These are phyloP conservation scores for Rosa multiflora DNA, from an alignment of 306 rosid species.

Conservation along the genomic window DNA sequence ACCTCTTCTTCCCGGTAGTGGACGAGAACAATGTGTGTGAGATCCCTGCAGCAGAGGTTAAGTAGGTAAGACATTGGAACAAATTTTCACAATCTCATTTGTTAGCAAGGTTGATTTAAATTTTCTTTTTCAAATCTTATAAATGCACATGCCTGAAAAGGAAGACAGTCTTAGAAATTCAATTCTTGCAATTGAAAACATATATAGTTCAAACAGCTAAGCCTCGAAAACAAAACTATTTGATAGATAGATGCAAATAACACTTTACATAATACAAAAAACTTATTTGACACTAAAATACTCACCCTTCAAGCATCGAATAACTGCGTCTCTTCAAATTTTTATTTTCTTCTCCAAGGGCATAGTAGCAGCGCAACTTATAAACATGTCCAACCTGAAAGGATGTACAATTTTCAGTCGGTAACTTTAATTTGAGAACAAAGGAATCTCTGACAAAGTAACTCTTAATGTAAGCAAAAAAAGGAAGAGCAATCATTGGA, in stretches of 20 bases:
- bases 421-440: no score
- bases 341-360: conserved; percentile 93
- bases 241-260: no score
- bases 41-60: not conserved
- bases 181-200: not conserved
- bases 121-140: not conserved
- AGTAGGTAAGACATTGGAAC: conserved; percentile 12
- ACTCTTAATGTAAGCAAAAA: no score
- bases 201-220: not conserved
- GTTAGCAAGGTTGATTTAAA: not conserved
- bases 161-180: not conserved
- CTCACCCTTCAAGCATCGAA: conserved; percentile 95
- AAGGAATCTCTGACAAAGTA: no score
- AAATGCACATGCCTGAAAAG: not conserved
- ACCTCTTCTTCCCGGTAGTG: no score
- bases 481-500: no score
- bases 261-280: not conserved
- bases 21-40: no score
- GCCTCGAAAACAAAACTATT: no score
- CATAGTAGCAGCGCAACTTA: conserved; percentile 86
- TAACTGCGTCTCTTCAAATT: conserved; percentile 88
- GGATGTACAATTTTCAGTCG: no score
- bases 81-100: conserved; percentile 9
- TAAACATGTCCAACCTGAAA: conserved; percentile 81
- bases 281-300: conserved; percentile 10